Evolutionary conservation across 768 basidiomycete genomes (phyloP).

Genomic region (Amanita brunnescens): DNA sequence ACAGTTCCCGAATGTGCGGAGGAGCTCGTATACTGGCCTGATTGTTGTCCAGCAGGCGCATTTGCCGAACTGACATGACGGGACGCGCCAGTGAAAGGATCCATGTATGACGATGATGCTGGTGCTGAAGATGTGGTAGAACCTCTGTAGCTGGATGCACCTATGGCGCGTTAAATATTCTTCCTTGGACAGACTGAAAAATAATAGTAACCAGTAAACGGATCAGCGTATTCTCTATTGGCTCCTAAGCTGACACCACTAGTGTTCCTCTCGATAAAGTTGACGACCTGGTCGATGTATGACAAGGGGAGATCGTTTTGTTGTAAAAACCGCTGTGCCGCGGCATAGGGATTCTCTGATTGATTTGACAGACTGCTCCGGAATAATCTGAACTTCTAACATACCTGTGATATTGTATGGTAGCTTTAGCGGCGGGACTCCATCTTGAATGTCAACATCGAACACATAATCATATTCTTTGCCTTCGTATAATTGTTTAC

Average conservation of each 20-base stretch:
- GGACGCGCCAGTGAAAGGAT: conserved; percentile 70
- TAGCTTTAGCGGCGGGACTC: conserved; percentile 84
- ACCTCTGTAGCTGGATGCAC: conserved; percentile 57
- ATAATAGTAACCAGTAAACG: conserved; percentile 71
- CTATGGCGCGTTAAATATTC: conserved; percentile 21
- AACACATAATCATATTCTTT: conserved; percentile 99
- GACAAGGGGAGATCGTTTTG: conserved; percentile 72
- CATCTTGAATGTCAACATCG: conserved; percentile 93
- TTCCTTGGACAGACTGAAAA: conserved; percentile 2
- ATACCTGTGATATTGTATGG: conserved; percentile 86
- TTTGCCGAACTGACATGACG: conserved; percentile 40
- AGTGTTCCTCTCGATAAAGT: conserved; percentile 91
- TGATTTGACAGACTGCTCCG: not conserved
- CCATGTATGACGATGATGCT: conserved; percentile 37
- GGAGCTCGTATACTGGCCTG: conserved; percentile 65
- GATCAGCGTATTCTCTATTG: conserved; percentile 65
- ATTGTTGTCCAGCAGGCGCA: conserved; percentile 22
- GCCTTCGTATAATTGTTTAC: conserved; percentile 88
- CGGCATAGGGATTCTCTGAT: conserved; percentile 85
- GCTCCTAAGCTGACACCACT: conserved; percentile 63
- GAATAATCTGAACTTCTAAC: conserved; percentile 11
- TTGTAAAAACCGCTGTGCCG: conserved; percentile 83
- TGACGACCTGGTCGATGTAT: conserved; percentile 85
- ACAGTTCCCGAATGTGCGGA: conserved; percentile 46
- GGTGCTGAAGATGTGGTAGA: conserved; percentile 21